Evolutionary conservation across 129 eudicot genomes (phyloP), one percentile per base, ranked within the genome.

Genomic region (Ambrosia trifida): DNA sequence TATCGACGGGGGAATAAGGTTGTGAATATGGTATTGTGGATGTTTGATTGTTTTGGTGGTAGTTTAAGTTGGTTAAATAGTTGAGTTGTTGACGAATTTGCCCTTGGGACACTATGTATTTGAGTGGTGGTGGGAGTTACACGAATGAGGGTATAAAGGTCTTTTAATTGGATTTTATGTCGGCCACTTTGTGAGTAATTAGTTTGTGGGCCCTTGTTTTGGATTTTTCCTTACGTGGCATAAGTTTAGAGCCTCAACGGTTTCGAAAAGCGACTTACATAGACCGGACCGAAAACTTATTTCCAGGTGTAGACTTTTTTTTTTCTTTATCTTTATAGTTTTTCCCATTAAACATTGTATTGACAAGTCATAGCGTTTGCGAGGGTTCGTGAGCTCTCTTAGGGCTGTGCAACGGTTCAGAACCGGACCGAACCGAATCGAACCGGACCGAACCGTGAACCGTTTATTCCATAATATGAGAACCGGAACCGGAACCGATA

Each of bases 91-190:
- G n/a, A 72, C 82, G 49, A 1, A 28, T 62, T 24, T 78, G 0
- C 59, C 82, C 82, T 64, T 78, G n/a, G 20, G 5, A 1, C 4
- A 16, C 49, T 8, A 28, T 8, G 12, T 0, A 20, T 8, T 65
- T 72, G 69, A 56, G 64, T 64, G 82, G 78, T 72, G 54, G 62
- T 65, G 64, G 45, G 60, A 7, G 10, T 4, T 47, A 65, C 74
- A 72, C 74, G 69, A 44, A 13, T 12, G 47, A 77, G 81, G 81
- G 76, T 63, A 77, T 11, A 16, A 1, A 24, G 9, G 81, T 70
- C 58, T 31, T 59, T 40, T 11, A 7, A 3, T 19, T 13, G 59
- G 52, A 58, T 47, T 24, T 11, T 57, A 24, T 24, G 63, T 57
- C 63, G 36, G 60, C 60, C 20, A 53, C 7, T 6, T 18, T 8